A percentile compares a stretch with the other conserved stretches of the same genome.
Conservation (phyloP, 805 yeast species). For the Millerozyma miso region DNA sequence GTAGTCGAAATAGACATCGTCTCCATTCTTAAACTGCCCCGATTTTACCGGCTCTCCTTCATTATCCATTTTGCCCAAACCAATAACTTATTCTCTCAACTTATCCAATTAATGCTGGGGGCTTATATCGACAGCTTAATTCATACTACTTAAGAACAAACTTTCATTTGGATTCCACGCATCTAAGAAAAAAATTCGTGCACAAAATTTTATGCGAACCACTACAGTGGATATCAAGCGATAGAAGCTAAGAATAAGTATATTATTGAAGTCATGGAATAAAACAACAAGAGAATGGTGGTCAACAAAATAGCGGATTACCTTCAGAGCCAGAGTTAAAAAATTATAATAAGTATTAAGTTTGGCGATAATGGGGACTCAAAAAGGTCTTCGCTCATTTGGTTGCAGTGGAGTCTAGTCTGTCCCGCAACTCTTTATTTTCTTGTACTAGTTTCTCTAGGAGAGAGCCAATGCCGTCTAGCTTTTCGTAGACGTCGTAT, state of each 20-base stretch:
- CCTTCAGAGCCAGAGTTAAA: too few species aligned
- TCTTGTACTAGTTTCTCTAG: slow-evolving; percentile 37
- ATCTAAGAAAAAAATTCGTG: neutral
- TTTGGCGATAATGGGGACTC: too few species aligned
- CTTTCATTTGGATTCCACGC: neutral
- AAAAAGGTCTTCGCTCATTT: too few species aligned
- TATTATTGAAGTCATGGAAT: too few species aligned
- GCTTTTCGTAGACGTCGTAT: slow-evolving; percentile 49
- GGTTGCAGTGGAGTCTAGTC: too few species aligned
- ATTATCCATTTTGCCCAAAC: slow-evolving; percentile 1
- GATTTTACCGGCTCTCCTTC: slow-evolving; percentile 7
- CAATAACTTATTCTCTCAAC: neutral
- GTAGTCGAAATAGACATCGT: slow-evolving; percentile 32
- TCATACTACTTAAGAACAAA: neutral
- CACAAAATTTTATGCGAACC: slow-evolving; percentile 1
- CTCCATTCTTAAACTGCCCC: slow-evolving; percentile 25
- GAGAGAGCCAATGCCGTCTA: slow-evolving; percentile 42
- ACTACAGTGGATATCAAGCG: neutral
- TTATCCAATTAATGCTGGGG: neutral
- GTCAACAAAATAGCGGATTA: too few species aligned
- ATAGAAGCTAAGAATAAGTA: too few species aligned
- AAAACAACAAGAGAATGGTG: too few species aligned
- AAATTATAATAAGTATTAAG: too few species aligned
- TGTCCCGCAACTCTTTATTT: slow-evolving; percentile 23
- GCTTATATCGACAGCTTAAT: neutral